Evolutionary conservation across 768 basidiomycete genomes (phyloP), one percentile per base, ranked within the genome.

Genomic region (Lentinula sp.): DNA sequence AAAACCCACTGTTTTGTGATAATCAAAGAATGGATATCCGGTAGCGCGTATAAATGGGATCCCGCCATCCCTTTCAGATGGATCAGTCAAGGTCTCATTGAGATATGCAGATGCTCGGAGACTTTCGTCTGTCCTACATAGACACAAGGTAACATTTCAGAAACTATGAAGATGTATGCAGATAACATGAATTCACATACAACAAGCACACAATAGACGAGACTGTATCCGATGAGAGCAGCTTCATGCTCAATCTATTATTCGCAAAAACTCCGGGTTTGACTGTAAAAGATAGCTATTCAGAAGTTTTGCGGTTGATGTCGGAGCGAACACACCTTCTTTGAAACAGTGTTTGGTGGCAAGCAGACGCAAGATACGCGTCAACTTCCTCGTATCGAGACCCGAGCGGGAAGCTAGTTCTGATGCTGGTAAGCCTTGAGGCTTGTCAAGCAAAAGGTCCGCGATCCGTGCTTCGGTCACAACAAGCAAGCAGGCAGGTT

Each of bases 301-400:
- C 7, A 34, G 6, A 18, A 28, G n/a, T 13, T 35, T 31, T 11
- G 5, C 35, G 43, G 11, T 13, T 51, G 13, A n/a, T 7, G 1
- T n/a, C 34, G n/a, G 34, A 18, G 16, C 15, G 34, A 9, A 60
- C 62, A 11, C 13, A 77, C 76, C 71, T 71, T 79, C 78, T 35
- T 67, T 63, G 64, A 76, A 81, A 59, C 71, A 69, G 63, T 80
- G 76, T 49, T 71, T 76, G 8, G 75, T 70, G 13, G 76, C 73
- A 4, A 81, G 70, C 3, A 72, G 62, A 2, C 78, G 73, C 51
- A 81, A 59, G 35, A 79, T 69, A 2, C 78, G 70, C 1, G 69
- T 70, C 1, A 80, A 67, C 59, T 79, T 81, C 31, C 62, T 68
- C 7, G 64, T 61, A 18, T 78, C 69, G 7, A 78, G 61, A 4